Evolutionary conservation across 306 rosid genomes (phyloP).

Genomic region (Pyrus pyrifolia): DNA sequence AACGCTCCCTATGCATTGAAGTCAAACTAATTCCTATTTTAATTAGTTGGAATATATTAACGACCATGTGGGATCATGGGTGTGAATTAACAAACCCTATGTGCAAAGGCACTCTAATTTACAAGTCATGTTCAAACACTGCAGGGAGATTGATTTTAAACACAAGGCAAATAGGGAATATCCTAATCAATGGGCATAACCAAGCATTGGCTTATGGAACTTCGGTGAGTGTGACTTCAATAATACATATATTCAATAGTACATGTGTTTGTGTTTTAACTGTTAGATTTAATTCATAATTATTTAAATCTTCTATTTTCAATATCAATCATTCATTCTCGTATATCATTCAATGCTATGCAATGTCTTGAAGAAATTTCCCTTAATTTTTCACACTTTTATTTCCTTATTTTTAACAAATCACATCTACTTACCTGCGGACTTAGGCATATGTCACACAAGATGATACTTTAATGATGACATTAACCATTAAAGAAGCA

Average conservation of each 20-base stretch:
- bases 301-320: too few relatives aligned
- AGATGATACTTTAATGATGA: slow-evolving; percentile 51
- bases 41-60: too few relatives aligned
- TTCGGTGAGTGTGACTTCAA: slow-evolving; percentile 18
- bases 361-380: too few relatives aligned
- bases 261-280: too few relatives aligned
- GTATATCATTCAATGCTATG: too few relatives aligned
- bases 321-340: too few relatives aligned
- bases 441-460: slow-evolving; percentile 61
- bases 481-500: slow-evolving; percentile 46
- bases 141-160: slow-evolving; percentile 51
- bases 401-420: not conserved
- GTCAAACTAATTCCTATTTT: too few relatives aligned
- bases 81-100: too few relatives aligned
- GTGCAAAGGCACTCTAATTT: too few relatives aligned
- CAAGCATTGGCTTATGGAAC: slow-evolving; percentile 58
- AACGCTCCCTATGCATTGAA: too few relatives aligned
- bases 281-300: not conserved
- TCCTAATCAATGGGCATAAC: slow-evolving; percentile 48
- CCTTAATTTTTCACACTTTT: not conserved
- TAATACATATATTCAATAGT: not conserved
- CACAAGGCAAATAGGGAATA: slow-evolving; percentile 37
- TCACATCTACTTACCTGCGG: not conserved
- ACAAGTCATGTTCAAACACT: not conserved
- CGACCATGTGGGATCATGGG: too few relatives aligned